Evolutionary conservation across 2,329 filamentous ascomycete species (phyloP).

Genomic region (Calycina marina): DNA sequence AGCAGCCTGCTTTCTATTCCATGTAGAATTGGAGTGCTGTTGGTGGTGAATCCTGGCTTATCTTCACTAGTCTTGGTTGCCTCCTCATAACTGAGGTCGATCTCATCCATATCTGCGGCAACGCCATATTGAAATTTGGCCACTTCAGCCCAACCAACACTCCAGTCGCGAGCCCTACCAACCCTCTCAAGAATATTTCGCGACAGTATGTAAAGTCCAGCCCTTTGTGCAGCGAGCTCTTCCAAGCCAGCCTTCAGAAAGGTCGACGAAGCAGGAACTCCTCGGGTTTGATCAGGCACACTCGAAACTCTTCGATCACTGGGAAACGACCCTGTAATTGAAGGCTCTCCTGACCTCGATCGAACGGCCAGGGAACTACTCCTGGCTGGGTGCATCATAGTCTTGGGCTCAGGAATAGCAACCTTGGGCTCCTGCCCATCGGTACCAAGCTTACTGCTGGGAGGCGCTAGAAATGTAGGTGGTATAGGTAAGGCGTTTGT

Average conservation of each 20-base stretch:
- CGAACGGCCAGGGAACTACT: slow-evolving; percentile 41
- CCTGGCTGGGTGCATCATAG: slow-evolving; percentile 53
- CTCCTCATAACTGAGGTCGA: slow-evolving; percentile 31
- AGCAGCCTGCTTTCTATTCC: slow-evolving; percentile 44
- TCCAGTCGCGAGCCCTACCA: slow-evolving; percentile 61
- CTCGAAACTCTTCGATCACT: slow-evolving; percentile 28
- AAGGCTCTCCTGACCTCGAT: slow-evolving; percentile 28
- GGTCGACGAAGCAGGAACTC: slow-evolving; percentile 24
- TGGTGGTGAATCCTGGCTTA: neutral
- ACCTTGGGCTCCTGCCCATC: slow-evolving; percentile 43
- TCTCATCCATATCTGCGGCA: slow-evolving; percentile 36
- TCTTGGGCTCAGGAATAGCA: slow-evolving; percentile 52
- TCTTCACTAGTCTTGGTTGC: neutral
- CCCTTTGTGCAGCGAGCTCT: slow-evolving; percentile 68
- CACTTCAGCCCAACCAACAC: slow-evolving; percentile 56
- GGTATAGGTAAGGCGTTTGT: slow-evolving; percentile 54
- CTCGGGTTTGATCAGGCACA: slow-evolving; percentile 22
- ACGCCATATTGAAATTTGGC: slow-evolving; percentile 27
- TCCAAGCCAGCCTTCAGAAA: slow-evolving; percentile 55
- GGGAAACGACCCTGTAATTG: slow-evolving; percentile 40
- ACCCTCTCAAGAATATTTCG: slow-evolving; percentile 64
- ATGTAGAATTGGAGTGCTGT: slow-evolving; percentile 16
- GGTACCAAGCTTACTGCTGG: slow-evolving; percentile 10
- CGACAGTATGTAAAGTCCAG: slow-evolving; percentile 68
- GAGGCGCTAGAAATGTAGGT: slow-evolving; percentile 34